Evolutionary conservation across 345 rosid species (phyloP).

Genomic region (Bruguiera sexangula): DNA sequence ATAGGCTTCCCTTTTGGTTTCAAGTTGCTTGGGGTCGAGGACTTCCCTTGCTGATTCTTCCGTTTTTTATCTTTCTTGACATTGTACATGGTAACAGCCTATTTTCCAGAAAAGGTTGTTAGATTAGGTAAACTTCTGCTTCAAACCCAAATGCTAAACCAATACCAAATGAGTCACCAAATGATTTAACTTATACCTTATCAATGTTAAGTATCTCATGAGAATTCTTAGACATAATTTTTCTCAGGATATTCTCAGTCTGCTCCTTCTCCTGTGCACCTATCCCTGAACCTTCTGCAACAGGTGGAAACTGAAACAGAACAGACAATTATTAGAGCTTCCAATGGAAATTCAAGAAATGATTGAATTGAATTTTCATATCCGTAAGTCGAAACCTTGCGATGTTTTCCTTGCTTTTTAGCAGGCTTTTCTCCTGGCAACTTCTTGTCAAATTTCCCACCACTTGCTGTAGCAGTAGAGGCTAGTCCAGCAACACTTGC

Average conservation of each 20-base stretch:
- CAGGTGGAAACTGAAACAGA: constrained; percentile 69
- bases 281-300: constrained; percentile 53
- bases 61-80: constrained; percentile 68
- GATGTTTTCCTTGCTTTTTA: constrained; percentile 73
- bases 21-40: constrained; percentile 42
- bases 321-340: background rate
- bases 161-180: constrained; percentile 5
- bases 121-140: background rate
- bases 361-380: background rate
- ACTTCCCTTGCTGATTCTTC: constrained; percentile 33
- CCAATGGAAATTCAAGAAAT: background rate
- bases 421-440: constrained; percentile 75
- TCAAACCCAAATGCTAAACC: background rate
- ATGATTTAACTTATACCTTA: constrained; percentile 46
- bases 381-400: constrained; percentile 51
- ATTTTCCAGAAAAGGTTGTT: constrained; percentile 7
- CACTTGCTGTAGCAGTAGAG: constrained; percentile 85
- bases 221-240: constrained; percentile 77
- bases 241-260: constrained; percentile 68
- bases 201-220: constrained; percentile 78
- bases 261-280: constrained; percentile 74
- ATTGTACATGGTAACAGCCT: constrained; percentile 84
- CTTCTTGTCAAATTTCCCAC: constrained; percentile 95
- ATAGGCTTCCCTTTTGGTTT: constrained; percentile 37
- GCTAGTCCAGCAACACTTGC: constrained; percentile 88